A percentile compares a stretch with the other conserved stretches of the same genome.
phyloP scores from a whole-genome alignment of 2,329 filamentous ascomycete species.

The Alternaria novae-zelandiae region DNA sequence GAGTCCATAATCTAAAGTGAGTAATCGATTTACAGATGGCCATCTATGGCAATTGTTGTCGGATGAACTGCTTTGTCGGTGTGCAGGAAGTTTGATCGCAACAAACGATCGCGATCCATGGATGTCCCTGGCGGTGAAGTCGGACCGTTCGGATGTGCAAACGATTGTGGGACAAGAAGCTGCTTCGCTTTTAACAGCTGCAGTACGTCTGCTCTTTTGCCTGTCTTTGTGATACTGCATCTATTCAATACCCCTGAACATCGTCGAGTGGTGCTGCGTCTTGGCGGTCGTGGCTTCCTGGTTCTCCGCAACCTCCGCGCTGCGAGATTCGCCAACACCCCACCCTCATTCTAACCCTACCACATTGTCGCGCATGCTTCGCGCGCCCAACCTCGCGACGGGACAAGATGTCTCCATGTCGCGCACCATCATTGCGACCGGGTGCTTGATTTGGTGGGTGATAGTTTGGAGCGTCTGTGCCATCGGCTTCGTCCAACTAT shows the following conservation, averaged over 20 bases:
- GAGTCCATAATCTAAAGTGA: not conserved
- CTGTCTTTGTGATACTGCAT: not conserved
- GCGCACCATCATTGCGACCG: conserved; percentile 50
- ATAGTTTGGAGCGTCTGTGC: conserved; percentile 62
- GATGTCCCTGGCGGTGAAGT: conserved; percentile 3
- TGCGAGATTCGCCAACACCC: conserved; percentile 20
- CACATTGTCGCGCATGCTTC: conserved; percentile 43
- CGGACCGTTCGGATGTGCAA: conserved; percentile 7
- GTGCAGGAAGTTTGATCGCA: not conserved
- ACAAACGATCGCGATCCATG: not conserved
- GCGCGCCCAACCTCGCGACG: conserved; percentile 27
- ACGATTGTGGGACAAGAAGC: not conserved
- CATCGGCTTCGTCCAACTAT: conserved; percentile 66
- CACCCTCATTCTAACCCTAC: conserved; percentile 14
- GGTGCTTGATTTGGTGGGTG: conserved; percentile 63
- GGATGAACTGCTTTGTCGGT: not conserved
- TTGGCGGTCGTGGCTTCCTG: conserved; percentile 11
- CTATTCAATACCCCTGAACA: not conserved
- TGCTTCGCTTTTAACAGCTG: not conserved
- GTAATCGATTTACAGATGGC: not conserved
- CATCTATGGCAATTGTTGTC: not conserved
- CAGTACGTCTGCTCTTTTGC: not conserved
- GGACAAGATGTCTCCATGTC: conserved; percentile 43
- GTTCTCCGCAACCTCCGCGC: conserved; percentile 27
- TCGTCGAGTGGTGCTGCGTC: not conserved